phyloP scores from a whole-genome alignment of 345 rosid genomes.

The Alliaria petiolata region DNA sequence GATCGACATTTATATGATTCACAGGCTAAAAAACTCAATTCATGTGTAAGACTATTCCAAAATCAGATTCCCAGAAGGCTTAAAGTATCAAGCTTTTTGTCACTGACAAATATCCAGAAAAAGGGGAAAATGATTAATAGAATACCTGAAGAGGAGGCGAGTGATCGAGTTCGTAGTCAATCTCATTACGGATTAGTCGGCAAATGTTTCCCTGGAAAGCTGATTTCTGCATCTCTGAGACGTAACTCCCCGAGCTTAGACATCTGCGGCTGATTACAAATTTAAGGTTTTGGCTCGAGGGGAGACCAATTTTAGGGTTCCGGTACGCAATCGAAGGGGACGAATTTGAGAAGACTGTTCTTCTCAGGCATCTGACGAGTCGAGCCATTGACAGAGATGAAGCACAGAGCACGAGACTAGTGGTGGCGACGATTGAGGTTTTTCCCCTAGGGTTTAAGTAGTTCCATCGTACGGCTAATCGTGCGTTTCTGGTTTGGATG shows the following conservation, averaged over 20 bases:
- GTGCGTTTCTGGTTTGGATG: neutral
- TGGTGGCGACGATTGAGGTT: neutral
- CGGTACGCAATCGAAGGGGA: conserved; percentile 7
- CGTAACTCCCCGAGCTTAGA: conserved; percentile 44
- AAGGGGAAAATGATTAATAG: neutral
- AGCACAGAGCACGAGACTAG: too few relatives aligned
- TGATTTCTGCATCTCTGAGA: conserved; percentile 72
- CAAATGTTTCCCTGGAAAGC: conserved; percentile 65
- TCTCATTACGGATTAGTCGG: conserved; percentile 59
- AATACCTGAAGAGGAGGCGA: conserved; percentile 36
- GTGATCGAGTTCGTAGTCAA: conserved; percentile 62
- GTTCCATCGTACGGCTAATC: conserved; percentile 21
- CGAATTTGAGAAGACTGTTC: conserved; percentile 21
- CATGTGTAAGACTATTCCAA: neutral
- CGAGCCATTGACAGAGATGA: conserved; percentile 43
- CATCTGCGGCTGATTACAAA: conserved; percentile 1
- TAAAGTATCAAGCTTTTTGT: conserved; percentile 9
- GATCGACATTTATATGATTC: neutral
- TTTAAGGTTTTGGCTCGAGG: neutral
- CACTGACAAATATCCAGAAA: neutral
- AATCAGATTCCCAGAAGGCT: neutral
- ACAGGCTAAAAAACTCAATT: neutral
- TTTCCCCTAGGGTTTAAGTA: conserved; percentile 12
- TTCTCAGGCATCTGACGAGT: conserved; percentile 35
- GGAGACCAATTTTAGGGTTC: conserved; percentile 10